Evolutionary conservation across 169 alveolate genomes (phyloP).

Genomic region (Neospora caninum): DNA sequence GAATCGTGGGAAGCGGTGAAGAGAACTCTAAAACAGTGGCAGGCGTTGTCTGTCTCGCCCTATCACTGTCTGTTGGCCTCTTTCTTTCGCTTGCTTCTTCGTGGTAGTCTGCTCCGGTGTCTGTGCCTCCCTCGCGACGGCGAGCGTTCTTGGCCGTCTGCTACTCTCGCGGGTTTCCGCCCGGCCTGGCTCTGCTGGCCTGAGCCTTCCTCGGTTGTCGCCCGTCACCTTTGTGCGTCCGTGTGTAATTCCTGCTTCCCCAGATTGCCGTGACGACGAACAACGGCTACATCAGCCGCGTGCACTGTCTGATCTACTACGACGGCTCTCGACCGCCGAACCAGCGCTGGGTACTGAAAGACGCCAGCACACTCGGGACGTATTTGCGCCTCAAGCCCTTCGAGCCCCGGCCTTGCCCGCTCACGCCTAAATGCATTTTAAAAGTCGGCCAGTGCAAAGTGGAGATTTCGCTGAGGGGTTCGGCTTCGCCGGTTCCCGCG

Average conservation of each 20-base stretch:
- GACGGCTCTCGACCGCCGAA: constrained; percentile 82
- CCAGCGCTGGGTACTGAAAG: constrained; percentile 84
- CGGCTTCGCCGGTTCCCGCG: not conserved
- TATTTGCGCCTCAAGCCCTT: constrained; percentile 86
- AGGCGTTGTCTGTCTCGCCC: too few relatives aligned
- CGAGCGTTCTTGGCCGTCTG: too few relatives aligned
- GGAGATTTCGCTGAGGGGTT: constrained; percentile 71
- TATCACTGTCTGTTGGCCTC: too few relatives aligned
- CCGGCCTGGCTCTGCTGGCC: not conserved
- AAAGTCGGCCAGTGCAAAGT: constrained; percentile 91
- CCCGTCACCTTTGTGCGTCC: not conserved
- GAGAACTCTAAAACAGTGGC: too few relatives aligned
- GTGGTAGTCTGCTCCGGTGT: too few relatives aligned
- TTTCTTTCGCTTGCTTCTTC: too few relatives aligned
- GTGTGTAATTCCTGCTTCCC: not conserved
- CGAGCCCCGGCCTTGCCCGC: constrained; percentile 70
- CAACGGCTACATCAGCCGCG: constrained; percentile 90
- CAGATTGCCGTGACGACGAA: constrained; percentile 80
- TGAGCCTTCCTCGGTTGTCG: too few relatives aligned
- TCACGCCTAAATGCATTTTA: constrained; percentile 81
- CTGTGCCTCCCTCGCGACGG: too few relatives aligned
- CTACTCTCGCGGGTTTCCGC: too few relatives aligned
- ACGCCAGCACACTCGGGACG: constrained; percentile 89
- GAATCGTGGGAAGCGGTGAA: too few relatives aligned
- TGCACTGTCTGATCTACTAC: constrained; percentile 88